A percentile compares a stretch with the other conserved stretches of the same genome.
Conservation (phyloP, 352 stramenopile species). For the Aphanomyces invadans region DNA sequence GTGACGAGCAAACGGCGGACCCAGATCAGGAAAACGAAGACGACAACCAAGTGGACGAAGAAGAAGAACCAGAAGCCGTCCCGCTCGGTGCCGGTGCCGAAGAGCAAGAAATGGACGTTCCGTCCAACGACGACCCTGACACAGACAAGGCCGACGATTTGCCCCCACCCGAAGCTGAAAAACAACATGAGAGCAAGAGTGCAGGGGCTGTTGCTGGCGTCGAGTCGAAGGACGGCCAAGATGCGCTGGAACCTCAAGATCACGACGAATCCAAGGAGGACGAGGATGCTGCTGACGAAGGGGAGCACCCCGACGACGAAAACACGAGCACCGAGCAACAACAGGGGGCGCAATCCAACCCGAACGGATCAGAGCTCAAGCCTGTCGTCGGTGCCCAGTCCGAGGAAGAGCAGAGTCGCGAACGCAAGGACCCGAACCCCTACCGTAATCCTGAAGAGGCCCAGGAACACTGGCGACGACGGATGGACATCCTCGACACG, state of each 20-base stretch:
- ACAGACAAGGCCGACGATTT: slow-evolving; percentile 45
- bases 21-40: slow-evolving; percentile 35
- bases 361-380: slow-evolving; percentile 21
- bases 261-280: slow-evolving; percentile 36
- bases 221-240: slow-evolving; percentile 76
- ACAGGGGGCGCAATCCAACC: slow-evolving; percentile 21
- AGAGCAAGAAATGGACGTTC: slow-evolving; percentile 51
- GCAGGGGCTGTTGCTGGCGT: slow-evolving; percentile 49
- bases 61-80: slow-evolving; percentile 27
- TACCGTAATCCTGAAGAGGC: slow-evolving; percentile 93
- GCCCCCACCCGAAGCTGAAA: slow-evolving; percentile 26
- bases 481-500: slow-evolving; percentile 85
- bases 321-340: slow-evolving; percentile 30
- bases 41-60: slow-evolving; percentile 29
- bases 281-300: slow-evolving; percentile 24
- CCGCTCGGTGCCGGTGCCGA: slow-evolving; percentile 29
- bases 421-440: slow-evolving; percentile 88
- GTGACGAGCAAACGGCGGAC: slow-evolving; percentile 34
- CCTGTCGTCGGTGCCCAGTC: slow-evolving; percentile 27
- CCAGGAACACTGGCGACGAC: slow-evolving; percentile 95
- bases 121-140: slow-evolving; percentile 47
- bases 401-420: slow-evolving; percentile 64
- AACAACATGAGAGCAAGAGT: slow-evolving; percentile 43
- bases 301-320: slow-evolving; percentile 25
- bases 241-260: slow-evolving; percentile 50